Evolutionary conservation across 1,284 basidiomycete species (phyloP).

Genomic region (Melampsora occidentalis): DNA sequence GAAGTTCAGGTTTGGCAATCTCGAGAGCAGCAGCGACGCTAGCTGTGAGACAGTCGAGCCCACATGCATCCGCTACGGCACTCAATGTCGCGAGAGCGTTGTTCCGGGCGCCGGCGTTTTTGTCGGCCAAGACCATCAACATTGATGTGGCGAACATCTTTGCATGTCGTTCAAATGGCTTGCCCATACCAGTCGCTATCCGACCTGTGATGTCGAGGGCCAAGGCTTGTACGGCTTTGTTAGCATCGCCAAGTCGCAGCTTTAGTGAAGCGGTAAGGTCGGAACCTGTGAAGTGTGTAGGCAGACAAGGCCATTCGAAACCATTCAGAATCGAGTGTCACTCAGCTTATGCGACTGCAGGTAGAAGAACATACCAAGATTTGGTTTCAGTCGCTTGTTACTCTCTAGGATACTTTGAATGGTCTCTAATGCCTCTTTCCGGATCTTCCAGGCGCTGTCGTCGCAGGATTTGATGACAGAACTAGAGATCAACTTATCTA

Average conservation of each 20-base stretch:
- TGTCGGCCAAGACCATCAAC: conserved; percentile 73
- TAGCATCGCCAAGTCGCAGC: conserved; percentile 82
- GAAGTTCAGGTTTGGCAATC: conserved; percentile 80
- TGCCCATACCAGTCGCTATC: conserved; percentile 90
- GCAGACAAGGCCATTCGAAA: conserved; percentile 29
- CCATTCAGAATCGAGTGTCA: conserved; percentile 29
- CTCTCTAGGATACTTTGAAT: conserved; percentile 78
- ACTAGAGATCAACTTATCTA: conserved; percentile 81
- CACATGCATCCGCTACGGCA: conserved; percentile 78
- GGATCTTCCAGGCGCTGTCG: conserved; percentile 87
- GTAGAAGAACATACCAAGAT: conserved; percentile 66
- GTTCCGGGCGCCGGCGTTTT: conserved; percentile 80
- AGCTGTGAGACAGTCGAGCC: conserved; percentile 74
- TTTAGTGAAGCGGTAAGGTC: conserved; percentile 88
- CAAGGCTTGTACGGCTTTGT: conserved; percentile 86
- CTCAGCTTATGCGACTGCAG: neutral
- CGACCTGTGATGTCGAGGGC: conserved; percentile 86
- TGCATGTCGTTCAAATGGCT: conserved; percentile 84
- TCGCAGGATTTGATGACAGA: conserved; percentile 72
- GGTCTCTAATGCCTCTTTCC: conserved; percentile 89
- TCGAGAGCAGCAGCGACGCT: conserved; percentile 79
- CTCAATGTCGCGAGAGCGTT: conserved; percentile 75
- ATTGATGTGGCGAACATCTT: conserved; percentile 68
- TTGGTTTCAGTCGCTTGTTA: conserved; percentile 87
- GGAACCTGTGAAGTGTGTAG: conserved; percentile 58